Base-by-base conservation (phyloP, 352 stramenopile species). In the Globisporangium echinulatum region DNA sequence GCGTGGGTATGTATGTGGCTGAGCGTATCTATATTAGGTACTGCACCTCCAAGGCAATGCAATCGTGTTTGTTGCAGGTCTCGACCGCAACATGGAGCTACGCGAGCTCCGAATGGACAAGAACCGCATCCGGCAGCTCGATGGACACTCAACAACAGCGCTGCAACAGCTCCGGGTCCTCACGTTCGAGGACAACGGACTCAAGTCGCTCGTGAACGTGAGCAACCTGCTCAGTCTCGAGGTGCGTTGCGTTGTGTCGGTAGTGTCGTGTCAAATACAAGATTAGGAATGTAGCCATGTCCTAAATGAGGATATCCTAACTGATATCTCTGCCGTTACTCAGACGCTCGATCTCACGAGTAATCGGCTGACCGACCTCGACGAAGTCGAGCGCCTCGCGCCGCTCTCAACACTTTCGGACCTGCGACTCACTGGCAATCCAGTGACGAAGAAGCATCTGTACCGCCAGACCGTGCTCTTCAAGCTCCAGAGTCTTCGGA, bases 91-190 rank as follows among this genome's bases (percentile, higher is more conserved):
- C 44, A 75, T 63, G 2, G 71, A 88, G 38, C 60, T 96, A 5
- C 62, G 82, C 3, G 86, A 96, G 43, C 71, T 96, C 11, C 67
- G 73, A 4, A 59, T 96, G 7, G 82, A 87, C 59, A 93, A 88
- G 55, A 96, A 96, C 71, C 77, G 81, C 4, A 88, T 96, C 48
- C 85, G 85, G 2, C 82, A 88, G 38, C 51, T 96, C 13, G 87
- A 96, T 54, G 47, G 77, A 0, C 67, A 74, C 4, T 78, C 79
- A 2, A 78, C 77, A 5, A 40, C 70, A 7, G 70, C 69, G 8
- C 51, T 96, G 44, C 64, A 70, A 5, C 71, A 83, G 14, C 59
- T 96, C 0, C 70, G 78, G 6, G 56, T 77, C 7, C 61, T 96
- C 10, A 85, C 75, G 19, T 56, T 96, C 6, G 85, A 94, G 51